Percentiles rank a stretch among this genome's conserved stretches.
These are phyloP conservation scores for Kwoniella pini DNA, from an alignment of 768 basidiomycete species.

Conservation along the genomic window DNA sequence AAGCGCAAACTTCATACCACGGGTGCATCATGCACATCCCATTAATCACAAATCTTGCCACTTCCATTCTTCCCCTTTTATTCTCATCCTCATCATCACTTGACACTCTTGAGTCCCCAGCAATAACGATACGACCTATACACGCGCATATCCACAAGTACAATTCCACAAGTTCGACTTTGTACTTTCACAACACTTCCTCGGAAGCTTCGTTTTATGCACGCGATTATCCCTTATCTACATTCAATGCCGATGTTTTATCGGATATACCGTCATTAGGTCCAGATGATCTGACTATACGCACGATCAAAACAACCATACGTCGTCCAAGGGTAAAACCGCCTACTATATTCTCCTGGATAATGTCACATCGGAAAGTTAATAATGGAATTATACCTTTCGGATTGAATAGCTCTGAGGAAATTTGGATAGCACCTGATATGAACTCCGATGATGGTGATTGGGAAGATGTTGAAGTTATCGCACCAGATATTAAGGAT, in stretches of 20 bases:
- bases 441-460: conserved; percentile 38
- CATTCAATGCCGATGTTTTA: conserved; percentile 7
- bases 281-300: conserved; percentile 26
- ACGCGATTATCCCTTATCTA: conserved; percentile 11
- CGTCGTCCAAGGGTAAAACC: conserved; percentile 39
- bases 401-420: background rate
- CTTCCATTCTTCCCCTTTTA: conserved; percentile 32
- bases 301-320: conserved; percentile 37
- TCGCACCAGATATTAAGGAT: conserved; percentile 70
- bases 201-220: conserved; percentile 17
- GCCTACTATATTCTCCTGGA: conserved; percentile 44
- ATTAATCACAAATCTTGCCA: conserved; percentile 31
- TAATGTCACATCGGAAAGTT: conserved; percentile 18
- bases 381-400: background rate
- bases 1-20: background rate
- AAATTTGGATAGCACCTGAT: conserved; percentile 42
- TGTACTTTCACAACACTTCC: conserved; percentile 39
- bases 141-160: conserved; percentile 46
- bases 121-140: conserved; percentile 44
- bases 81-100: conserved; percentile 3
- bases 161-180: conserved; percentile 9
- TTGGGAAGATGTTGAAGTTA: conserved; percentile 70
- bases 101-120: background rate
- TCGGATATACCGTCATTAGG: conserved; percentile 15
- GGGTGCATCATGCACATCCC: conserved; percentile 45